Evolutionary conservation across 2,329 filamentous ascomycete genomes (phyloP).

Genomic region (Metarhizium anisopliae): DNA sequence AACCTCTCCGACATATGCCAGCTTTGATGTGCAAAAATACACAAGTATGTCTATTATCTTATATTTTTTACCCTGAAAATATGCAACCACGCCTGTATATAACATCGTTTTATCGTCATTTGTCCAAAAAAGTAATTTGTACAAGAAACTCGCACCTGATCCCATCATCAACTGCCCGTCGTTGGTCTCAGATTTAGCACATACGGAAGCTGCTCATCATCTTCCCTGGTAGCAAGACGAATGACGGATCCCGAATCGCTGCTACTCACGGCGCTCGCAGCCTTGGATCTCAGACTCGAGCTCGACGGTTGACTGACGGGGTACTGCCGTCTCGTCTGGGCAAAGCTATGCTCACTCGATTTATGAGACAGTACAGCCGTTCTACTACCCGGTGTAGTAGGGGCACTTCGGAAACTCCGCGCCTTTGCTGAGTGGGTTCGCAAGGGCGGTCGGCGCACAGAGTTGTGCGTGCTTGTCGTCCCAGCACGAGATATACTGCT

Average conservation of each 20-base stretch:
- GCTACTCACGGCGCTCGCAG: constrained; percentile 17
- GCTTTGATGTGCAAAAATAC: too few species aligned
- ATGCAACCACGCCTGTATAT: neutral
- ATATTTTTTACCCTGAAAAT: too few species aligned
- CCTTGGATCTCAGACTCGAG: constrained; percentile 29
- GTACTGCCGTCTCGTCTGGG: constrained; percentile 33
- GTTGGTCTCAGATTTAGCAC: constrained; percentile 26
- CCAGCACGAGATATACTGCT: constrained; percentile 19
- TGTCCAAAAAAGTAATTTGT: neutral
- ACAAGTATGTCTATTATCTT: too few species aligned
- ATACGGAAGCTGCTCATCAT: constrained; percentile 24
- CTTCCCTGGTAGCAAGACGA: constrained; percentile 32
- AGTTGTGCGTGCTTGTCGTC: constrained; percentile 23
- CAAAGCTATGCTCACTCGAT: constrained; percentile 30
- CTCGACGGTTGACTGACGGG: constrained; percentile 27
- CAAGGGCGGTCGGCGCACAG: constrained; percentile 15
- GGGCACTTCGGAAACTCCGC: constrained; percentile 41
- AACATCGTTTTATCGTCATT: neutral
- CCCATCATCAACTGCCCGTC: neutral
- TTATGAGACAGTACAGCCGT: constrained; percentile 27
- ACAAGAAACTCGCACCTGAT: neutral
- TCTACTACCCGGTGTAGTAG: constrained; percentile 40
- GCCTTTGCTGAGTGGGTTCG: constrained; percentile 34
- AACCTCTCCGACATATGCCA: too few species aligned
- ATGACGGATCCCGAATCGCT: constrained; percentile 36